Evolutionary conservation across 805 yeast species (phyloP), one percentile per base, ranked within the genome.

Genomic region (Cyberlindnera subsufficiens): DNA sequence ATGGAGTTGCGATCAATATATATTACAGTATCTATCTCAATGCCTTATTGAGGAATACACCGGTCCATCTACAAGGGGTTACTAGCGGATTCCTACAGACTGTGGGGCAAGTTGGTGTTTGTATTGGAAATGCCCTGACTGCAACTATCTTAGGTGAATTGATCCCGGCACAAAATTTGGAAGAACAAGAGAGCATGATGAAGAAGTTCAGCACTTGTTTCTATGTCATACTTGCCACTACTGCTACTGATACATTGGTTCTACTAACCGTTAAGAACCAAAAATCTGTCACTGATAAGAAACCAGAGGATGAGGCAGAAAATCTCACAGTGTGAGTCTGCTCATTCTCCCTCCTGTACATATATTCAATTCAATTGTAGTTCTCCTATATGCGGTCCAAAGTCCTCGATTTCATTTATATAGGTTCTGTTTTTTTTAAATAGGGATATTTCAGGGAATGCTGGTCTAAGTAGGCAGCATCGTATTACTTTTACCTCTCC

Each of bases 31-130:
- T 65, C 4, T 68, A 61, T 39, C 41, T 61, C 32, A 63, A 56
- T 29, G 56, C 63, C 4, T 50, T 67, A 7, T 52, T 59, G 45
- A 35, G 56, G 34, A 38, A 58, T 17, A 61, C 72, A 8, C 74
- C 75, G 0, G 36, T 51, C 4, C 63, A 65, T 39, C 44, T 65
- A 14, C 72, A 68, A 40, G 74, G 71, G n/a, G 61, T 65, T 25
- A 67, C 68, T 3, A 44, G 65, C 6, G 74, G 69, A 1, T 47
- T 68, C 6, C 53, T 59, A 30, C 65, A 60, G 43, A 65, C 72
- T 1, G 44, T 54, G 13, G 63, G 61, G 1, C 73, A 68, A 49
- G 42, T 67, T 22, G 67, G 66, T 1, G 42, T 54, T 19, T 51
- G 64, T 37, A 27, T 65, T n/a, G 60, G 62, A 1, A 49, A 54